Percentiles rank a stretch among this genome's conserved stretches.
Conservation (phyloP, 2,329 filamentous ascomycete species). For the Exophiala dermatitidis region DNA sequence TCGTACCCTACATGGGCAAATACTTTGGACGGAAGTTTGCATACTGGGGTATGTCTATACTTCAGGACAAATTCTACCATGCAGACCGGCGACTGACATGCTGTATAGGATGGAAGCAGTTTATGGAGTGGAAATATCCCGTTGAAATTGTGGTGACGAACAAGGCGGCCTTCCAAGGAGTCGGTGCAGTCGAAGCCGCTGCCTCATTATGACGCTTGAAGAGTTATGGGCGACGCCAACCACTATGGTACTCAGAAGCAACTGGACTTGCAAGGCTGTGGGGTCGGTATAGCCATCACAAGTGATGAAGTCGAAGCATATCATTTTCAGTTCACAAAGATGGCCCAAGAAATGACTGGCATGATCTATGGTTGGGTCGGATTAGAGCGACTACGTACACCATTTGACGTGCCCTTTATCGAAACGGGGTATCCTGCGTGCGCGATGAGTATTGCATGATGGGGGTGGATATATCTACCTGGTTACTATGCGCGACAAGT, state of each 20-base stretch:
- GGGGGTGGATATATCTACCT: no score
- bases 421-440: no score
- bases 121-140: slow-evolving; percentile 90
- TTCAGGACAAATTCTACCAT: not conserved
- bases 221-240: not conserved
- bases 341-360: no score
- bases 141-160: slow-evolving; percentile 62
- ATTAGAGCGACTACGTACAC: no score
- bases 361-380: no score
- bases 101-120: slow-evolving; percentile 71
- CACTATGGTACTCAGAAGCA: not conserved
- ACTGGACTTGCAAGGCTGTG: not conserved
- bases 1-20: slow-evolving; percentile 90
- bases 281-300: not conserved
- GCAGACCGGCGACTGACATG: not conserved
- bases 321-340: no score
- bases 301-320: no score
- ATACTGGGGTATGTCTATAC: slow-evolving; percentile 68
- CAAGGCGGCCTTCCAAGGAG: slow-evolving; percentile 56
- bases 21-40: slow-evolving; percentile 91
- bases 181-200: slow-evolving; percentile 54
- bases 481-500: no score
- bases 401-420: no score
- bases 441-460: no score
- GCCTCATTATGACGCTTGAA: slow-evolving; percentile 32